These are phyloP conservation scores for Podila horticola DNA, from an alignment of 192 early-diverging fungal species.

Conservation along the genomic window DNA sequence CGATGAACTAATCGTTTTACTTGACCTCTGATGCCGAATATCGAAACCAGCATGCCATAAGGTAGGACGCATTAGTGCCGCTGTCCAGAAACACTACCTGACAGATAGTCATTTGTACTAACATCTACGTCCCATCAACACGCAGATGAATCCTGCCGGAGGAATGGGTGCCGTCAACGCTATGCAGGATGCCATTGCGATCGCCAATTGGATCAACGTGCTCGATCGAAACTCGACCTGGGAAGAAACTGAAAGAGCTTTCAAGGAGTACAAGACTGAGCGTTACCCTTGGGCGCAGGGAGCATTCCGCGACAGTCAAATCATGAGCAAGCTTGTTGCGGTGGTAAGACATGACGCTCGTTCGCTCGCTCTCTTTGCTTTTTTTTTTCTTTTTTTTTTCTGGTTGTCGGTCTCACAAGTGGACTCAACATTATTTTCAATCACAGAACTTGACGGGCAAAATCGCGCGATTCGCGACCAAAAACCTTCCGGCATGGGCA, in stretches of 20 bases:
- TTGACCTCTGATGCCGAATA: too few species aligned
- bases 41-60: too few species aligned
- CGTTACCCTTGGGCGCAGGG: background rate
- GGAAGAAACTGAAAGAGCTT: background rate
- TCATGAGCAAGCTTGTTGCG: slow-evolving; percentile 1
- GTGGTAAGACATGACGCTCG: background rate
- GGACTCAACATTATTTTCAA: too few species aligned
- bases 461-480: background rate
- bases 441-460: background rate
- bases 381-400: too few species aligned
- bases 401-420: too few species aligned
- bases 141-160: background rate
- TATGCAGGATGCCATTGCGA: slow-evolving; percentile 1
- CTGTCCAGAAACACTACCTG: too few species aligned
- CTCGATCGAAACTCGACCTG: background rate
- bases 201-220: background rate
- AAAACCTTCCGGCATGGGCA: background rate
- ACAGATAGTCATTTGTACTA: too few species aligned
- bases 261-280: slow-evolving; percentile 1
- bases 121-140: too few species aligned
- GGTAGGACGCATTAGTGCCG: too few species aligned
- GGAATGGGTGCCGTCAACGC: background rate
- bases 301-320: background rate
- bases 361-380: too few species aligned
- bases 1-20: too few species aligned